Conservation (phyloP, 345 rosid genomes). For the Durio zibethinus region DNA sequence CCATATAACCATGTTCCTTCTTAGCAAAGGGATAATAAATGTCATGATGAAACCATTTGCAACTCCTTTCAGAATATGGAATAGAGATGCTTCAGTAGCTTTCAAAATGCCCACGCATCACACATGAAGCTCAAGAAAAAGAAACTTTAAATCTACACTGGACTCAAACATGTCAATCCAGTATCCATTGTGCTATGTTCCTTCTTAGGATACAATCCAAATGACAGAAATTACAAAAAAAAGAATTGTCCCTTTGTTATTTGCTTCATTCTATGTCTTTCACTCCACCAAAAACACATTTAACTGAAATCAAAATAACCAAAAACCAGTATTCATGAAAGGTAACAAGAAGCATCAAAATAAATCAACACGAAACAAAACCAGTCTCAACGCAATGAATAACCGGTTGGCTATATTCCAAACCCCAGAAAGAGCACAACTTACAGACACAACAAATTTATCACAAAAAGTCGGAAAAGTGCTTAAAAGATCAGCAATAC, state of each 20-base stretch:
- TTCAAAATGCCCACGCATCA: neutral
- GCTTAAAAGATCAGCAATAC: neutral
- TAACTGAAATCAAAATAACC: neutral
- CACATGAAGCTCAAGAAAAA: neutral
- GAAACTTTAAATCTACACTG: neutral
- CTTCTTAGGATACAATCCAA: neutral
- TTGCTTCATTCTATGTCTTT: neutral
- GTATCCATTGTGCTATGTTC: neutral
- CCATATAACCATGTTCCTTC: too few relatives aligned
- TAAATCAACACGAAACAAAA: neutral
- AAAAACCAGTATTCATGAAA: neutral
- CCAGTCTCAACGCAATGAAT: neutral
- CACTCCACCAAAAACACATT: neutral
- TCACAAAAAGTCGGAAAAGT: neutral
- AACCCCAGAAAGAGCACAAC: neutral
- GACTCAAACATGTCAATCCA: neutral
- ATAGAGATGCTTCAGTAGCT: neutral
- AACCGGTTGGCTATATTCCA: neutral
- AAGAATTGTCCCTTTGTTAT: neutral
- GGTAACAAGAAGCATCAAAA: neutral
- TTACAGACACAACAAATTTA: neutral
- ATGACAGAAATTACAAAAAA: neutral
- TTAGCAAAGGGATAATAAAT: too few relatives aligned
- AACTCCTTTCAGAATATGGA: neutral
- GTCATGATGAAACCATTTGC: neutral